phyloP scores from a whole-genome alignment of 2,329 filamentous ascomycete genomes.

The Chaetothyriales sp. region DNA sequence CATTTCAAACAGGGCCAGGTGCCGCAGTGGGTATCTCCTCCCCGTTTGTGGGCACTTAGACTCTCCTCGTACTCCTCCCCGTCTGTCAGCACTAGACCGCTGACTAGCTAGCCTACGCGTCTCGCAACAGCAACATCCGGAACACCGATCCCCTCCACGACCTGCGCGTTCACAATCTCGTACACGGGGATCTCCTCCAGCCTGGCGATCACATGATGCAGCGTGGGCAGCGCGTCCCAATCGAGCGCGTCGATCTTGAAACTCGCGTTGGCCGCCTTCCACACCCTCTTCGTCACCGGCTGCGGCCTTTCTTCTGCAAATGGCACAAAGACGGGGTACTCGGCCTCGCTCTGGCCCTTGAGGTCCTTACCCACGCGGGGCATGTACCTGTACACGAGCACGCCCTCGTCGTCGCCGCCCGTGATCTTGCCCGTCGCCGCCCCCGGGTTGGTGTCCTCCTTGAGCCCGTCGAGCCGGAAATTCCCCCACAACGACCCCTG shows the following conservation, averaged over 20 bases:
- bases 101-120: not conserved
- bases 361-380: conserved; percentile 36
- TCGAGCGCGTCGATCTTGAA: conserved; percentile 36
- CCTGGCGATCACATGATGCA: conserved; percentile 41
- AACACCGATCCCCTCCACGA: conserved; percentile 41
- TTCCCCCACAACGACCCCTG: conserved; percentile 28
- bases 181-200: conserved; percentile 43
- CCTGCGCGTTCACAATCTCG: conserved; percentile 39
- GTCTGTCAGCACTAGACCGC: too few species aligned
- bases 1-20: too few species aligned
- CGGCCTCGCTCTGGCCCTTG: conserved; percentile 37
- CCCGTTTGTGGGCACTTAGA: too few species aligned
- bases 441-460: conserved; percentile 9
- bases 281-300: conserved; percentile 22
- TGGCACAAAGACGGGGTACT: conserved; percentile 36
- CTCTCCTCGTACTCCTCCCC: too few species aligned
- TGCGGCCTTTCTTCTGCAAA: conserved; percentile 18
- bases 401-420: conserved; percentile 28
- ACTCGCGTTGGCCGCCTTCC: conserved; percentile 27
- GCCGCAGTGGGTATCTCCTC: too few species aligned
- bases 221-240: conserved; percentile 42
- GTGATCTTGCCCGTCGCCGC: conserved; percentile 6
- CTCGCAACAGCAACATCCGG: not conserved
- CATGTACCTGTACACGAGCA: conserved; percentile 43
- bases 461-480: conserved; percentile 25